phyloP scores from a whole-genome alignment of 257 asterid genomes.

The Solanum clarkiae region DNA sequence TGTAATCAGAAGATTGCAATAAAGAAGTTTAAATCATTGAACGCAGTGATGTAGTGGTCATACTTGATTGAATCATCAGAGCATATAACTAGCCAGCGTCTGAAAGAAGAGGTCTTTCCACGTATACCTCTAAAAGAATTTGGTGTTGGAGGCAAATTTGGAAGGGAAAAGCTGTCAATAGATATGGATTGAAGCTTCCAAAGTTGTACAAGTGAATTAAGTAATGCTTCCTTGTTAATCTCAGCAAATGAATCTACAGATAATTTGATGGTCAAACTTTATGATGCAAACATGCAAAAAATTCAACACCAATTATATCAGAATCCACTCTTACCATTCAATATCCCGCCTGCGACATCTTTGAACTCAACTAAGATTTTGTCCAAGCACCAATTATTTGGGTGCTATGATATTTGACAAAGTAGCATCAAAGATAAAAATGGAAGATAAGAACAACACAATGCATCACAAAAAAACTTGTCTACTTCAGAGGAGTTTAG shows the following conservation, averaged over 20 bases:
- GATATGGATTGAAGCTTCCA: slow-evolving; percentile 27
- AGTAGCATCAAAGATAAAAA: not conserved
- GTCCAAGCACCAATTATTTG: slow-evolving; percentile 70
- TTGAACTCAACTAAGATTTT: slow-evolving; percentile 64
- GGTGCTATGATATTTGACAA: slow-evolving; percentile 48
- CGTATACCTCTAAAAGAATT: slow-evolving; percentile 78
- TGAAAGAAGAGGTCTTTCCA: slow-evolving; percentile 63
- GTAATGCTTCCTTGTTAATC: slow-evolving; percentile 50
- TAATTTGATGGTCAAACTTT: not conserved
- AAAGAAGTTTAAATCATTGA: not conserved
- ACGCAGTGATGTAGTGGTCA: not conserved
- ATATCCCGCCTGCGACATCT: slow-evolving; percentile 35
- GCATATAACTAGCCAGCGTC: slow-evolving; percentile 83
- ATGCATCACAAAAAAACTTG: not conserved
- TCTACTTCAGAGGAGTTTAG: slow-evolving; percentile 2
- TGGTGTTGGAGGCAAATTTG: slow-evolving; percentile 62
- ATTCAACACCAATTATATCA: not conserved
- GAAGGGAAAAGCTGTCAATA: slow-evolving; percentile 47
- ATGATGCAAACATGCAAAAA: not conserved
- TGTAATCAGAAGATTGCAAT: not conserved
- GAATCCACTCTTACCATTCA: slow-evolving; percentile 34
- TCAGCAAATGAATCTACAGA: slow-evolving; percentile 58
- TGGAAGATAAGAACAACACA: not conserved
- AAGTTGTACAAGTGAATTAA: slow-evolving; percentile 46
- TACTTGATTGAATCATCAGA: slow-evolving; percentile 77